Conservation (phyloP, 2,329 filamentous ascomycete species). For the Colletotrichum gigasporum region DNA sequence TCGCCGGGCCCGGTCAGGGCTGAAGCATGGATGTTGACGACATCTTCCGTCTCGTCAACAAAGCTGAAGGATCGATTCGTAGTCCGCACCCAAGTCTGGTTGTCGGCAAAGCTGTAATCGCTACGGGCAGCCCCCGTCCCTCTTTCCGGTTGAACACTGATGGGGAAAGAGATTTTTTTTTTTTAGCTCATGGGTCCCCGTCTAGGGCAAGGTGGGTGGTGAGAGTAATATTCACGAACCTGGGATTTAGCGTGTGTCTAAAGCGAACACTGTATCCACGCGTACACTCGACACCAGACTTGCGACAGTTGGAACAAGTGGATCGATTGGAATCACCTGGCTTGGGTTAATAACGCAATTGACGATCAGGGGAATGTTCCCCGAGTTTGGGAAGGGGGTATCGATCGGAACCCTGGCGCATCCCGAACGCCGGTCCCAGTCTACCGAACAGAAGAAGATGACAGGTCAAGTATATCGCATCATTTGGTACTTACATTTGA, state of each 20-base stretch:
- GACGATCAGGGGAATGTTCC: constrained; percentile 1
- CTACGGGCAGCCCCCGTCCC: constrained; percentile 14
- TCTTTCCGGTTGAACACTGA: constrained; percentile 15
- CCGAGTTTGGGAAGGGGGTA: background rate
- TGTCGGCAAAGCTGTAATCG: constrained; percentile 36
- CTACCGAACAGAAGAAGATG: background rate
- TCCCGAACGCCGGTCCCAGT: background rate
- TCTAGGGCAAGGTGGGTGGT: constrained; percentile 12
- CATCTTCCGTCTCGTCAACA: constrained; percentile 40
- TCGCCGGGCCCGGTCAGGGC: background rate
- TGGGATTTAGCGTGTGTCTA: constrained; percentile 40
- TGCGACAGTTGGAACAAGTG: constrained; percentile 39
- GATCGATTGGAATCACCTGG: constrained; percentile 18
- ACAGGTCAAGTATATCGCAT: background rate
- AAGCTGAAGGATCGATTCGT: constrained; percentile 39
- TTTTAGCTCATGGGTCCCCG: background rate
- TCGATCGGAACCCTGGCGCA: background rate
- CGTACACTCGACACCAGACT: constrained; percentile 38
- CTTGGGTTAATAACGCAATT: background rate
- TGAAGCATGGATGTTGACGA: constrained; percentile 39
- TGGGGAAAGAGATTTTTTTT: background rate
- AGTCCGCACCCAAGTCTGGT: constrained; percentile 39
- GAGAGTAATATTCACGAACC: constrained; percentile 34
- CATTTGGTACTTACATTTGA: constrained; percentile 18
- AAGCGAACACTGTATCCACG: constrained; percentile 40